Conservation (phyloP, 1,284 basidiomycete genomes). For the Abortiporus biennis region DNA sequence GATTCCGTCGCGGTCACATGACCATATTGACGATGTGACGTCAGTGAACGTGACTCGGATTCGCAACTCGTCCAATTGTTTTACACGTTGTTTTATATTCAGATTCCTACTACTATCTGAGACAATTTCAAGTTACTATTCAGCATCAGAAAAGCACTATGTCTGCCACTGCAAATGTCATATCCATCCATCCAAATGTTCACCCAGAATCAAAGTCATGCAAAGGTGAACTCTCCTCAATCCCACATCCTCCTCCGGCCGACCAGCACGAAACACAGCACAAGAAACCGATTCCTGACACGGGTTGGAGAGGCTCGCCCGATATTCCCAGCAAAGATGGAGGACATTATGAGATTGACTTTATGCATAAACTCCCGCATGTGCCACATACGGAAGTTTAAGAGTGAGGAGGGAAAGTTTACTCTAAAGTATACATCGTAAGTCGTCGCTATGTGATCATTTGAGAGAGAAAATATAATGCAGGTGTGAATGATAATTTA, state of each 20-base stretch:
- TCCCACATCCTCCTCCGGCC: conserved; percentile 21
- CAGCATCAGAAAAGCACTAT: no score
- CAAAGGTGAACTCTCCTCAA: conserved; percentile 14
- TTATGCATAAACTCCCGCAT: conserved; percentile 28
- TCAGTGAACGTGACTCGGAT: no score
- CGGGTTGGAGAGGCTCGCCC: conserved; percentile 22
- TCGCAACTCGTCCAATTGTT: no score
- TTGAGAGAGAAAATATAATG: background rate
- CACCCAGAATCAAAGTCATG: conserved; percentile 13
- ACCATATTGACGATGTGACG: no score
- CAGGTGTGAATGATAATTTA: conserved; percentile 4
- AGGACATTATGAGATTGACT: conserved; percentile 22
- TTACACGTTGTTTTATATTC: no score
- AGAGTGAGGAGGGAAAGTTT: conserved; percentile 21
- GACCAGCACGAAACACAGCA: conserved; percentile 13
- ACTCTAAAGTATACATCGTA: conserved; percentile 22
- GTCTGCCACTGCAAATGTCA: no score
- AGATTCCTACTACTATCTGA: no score
- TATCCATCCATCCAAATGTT: conserved; percentile 13
- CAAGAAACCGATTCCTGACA: conserved; percentile 20
- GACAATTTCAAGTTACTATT: no score
- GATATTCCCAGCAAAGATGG: conserved; percentile 22
- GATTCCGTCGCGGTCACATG: no score
- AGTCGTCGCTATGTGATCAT: no score
- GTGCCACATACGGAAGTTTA: no score